Conservation (phyloP, 106 monocot genomes). For the Ottelia alismoides region DNA sequence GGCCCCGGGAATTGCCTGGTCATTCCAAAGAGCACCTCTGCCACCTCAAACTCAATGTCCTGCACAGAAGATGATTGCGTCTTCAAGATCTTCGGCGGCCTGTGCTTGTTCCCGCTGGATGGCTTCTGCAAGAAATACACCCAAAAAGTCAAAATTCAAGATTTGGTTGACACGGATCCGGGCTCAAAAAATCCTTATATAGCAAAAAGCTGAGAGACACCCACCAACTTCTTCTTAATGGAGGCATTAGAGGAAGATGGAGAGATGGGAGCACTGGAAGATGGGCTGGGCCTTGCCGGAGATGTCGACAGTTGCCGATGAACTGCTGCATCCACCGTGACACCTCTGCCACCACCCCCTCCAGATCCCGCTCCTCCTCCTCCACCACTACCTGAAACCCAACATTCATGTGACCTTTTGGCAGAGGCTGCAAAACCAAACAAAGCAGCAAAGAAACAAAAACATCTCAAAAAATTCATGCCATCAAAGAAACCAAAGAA, state of each 20-base stretch:
- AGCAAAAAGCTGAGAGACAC: background rate
- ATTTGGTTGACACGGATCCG: background rate
- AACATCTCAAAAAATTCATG: background rate
- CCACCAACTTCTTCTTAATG: slow-evolving; percentile 53
- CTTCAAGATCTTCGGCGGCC: slow-evolving; percentile 49
- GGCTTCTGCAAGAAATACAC: slow-evolving; percentile 27
- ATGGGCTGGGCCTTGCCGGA: slow-evolving; percentile 35
- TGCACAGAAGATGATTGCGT: slow-evolving; percentile 43
- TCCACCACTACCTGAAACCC: slow-evolving; percentile 40
- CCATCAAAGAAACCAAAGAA: background rate
- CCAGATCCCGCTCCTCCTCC: slow-evolving; percentile 20
- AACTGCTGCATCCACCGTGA: slow-evolving; percentile 18
- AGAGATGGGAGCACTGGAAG: slow-evolving; percentile 42
- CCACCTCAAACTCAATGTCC: slow-evolving; percentile 89
- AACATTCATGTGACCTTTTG: slow-evolving; percentile 78
- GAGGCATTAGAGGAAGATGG: slow-evolving; percentile 63
- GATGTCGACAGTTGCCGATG: slow-evolving; percentile 57
- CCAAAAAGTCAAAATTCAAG: slow-evolving; percentile 3
- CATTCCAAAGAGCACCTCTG: slow-evolving; percentile 85
- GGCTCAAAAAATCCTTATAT: background rate
- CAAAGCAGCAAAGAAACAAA: slow-evolving; percentile 9
- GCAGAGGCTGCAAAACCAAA: slow-evolving; percentile 47
- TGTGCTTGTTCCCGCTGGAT: slow-evolving; percentile 35
- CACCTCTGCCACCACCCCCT: slow-evolving; percentile 23
- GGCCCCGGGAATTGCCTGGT: slow-evolving; percentile 49